Conservation (phyloP, 2,329 filamentous ascomycete genomes). For the Cordyceps cateniannulata region DNA sequence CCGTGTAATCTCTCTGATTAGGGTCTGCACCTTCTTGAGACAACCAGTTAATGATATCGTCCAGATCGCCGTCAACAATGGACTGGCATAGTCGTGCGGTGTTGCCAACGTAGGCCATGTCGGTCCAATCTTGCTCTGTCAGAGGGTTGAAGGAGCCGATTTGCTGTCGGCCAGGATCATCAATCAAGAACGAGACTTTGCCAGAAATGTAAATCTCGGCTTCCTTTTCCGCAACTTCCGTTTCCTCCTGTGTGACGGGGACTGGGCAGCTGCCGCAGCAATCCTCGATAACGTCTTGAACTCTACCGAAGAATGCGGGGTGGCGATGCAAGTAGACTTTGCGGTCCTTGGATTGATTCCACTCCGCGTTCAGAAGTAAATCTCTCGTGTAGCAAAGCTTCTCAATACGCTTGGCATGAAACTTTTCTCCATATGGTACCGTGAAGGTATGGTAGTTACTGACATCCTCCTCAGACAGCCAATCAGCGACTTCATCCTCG, state of each 20-base stretch:
- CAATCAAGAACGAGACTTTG: conserved; percentile 65
- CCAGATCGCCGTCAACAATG: conserved; percentile 67
- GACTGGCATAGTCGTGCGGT: conserved; percentile 72
- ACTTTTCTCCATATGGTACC: conserved; percentile 58
- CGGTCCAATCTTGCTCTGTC: conserved; percentile 78
- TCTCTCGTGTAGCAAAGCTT: conserved; percentile 78
- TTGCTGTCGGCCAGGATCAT: conserved; percentile 73
- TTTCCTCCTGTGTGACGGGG: conserved; percentile 63
- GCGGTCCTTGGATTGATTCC: conserved; percentile 73
- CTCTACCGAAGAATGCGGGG: conserved; percentile 75
- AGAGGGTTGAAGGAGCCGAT: conserved; percentile 71
- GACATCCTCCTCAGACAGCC: conserved; percentile 69
- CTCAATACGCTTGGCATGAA: conserved; percentile 66
- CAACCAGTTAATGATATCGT: conserved; percentile 65
- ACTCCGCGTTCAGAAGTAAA: conserved; percentile 75
- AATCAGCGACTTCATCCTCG: conserved; percentile 78
- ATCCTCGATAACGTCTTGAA: conserved; percentile 68
- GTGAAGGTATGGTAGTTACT: conserved; percentile 76
- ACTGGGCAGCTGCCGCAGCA: conserved; percentile 76
- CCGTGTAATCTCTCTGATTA: conserved; percentile 70
- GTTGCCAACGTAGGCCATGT: conserved; percentile 84
- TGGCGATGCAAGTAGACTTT: conserved; percentile 74
- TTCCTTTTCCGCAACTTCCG: conserved; percentile 64
- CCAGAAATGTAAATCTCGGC: conserved; percentile 71
- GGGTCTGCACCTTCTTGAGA: conserved; percentile 61